phyloP scores from a whole-genome alignment of 2,329 filamentous ascomycete genomes.

The Annulohypoxylon truncatum region DNA sequence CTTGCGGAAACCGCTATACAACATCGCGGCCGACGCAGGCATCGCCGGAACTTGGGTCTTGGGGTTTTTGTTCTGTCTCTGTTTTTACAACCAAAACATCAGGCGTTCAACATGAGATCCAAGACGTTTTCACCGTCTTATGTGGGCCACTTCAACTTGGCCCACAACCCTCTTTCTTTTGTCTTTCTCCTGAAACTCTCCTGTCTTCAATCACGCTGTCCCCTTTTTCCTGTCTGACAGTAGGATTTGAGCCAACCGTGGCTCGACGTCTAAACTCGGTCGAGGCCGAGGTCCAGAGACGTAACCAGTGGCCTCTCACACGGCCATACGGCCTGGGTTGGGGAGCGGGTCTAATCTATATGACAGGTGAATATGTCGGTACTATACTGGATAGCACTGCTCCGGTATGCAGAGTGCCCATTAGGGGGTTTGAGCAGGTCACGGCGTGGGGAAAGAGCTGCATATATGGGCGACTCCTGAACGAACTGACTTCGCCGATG shows the following conservation, averaged over 20 bases:
- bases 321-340: constrained; percentile 6
- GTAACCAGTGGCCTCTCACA: not conserved
- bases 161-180: constrained; percentile 54
- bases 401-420: constrained; percentile 10
- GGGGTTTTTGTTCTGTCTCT: constrained; percentile 77
- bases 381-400: constrained; percentile 12
- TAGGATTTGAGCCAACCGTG: not conserved
- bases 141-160: constrained; percentile 76
- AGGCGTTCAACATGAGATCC: constrained; percentile 82
- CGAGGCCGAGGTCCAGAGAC: constrained; percentile 6
- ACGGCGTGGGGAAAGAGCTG: constrained; percentile 3
- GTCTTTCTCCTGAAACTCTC: constrained; percentile 15
- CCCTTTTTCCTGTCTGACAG: constrained; percentile 10
- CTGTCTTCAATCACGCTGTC: constrained; percentile 19
- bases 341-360: constrained; percentile 22
- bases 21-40: constrained; percentile 71
- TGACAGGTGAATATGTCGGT: constrained; percentile 8
- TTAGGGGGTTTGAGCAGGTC: constrained; percentile 5
- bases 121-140: constrained; percentile 70
- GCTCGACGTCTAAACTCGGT: constrained; percentile 6
- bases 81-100: constrained; percentile 89
- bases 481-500: not conserved
- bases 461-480: constrained; percentile 8
- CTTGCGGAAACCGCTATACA: constrained; percentile 71
- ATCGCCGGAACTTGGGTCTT: constrained; percentile 70